Base-by-base conservation (phyloP, 352 stramenopile genomes). In the Aphanomyces euteiches region DNA sequence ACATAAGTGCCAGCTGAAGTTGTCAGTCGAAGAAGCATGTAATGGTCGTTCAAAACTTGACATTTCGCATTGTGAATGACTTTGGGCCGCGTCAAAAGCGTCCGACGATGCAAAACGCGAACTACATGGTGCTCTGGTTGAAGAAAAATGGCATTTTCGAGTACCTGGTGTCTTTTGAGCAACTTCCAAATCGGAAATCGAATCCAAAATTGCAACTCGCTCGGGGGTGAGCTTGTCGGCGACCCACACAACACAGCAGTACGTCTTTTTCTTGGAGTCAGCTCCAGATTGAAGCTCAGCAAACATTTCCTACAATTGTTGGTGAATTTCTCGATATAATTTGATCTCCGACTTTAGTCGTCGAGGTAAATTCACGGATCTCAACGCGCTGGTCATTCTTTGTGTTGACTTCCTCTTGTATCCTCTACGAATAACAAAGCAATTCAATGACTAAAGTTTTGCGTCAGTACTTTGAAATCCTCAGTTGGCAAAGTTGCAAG, bases 1-100 rank as follows among this genome's bases (percentile, higher is more conserved):
- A 99, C 97, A 76, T 99, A 99, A 7, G 97, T 99, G 53, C 94
- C 94, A 4, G 95, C 97, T 40, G 89, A 97, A 3, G 97, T 99
- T 40, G 84, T 95, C 36, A 99, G 79, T 39, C 92, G 81, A 65
- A 99, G 72, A 19, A 98, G 78, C 84, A 99, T 99, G 80, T 97
- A 99, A 72, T 99, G 96, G 59, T 93, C 79, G 78, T 99, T 98
- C 17, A 99, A 77, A 47, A 95, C 85, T 50, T 95, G 76, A 38
- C 87, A 95, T 15, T 84, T 84, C 60, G 96, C 84, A 6, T 69
- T 77, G 72, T 98, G 86, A 57, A 98, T 96, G 56, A 92, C 78
- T 68, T 97, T 98, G 2, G 84, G 81, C 0, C 97, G 84, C 37
- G 88, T 95, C 76, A 98, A 87, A 54, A 98, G 84, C 19, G 97